These are phyloP conservation scores for Gnomoniopsis sp. DNA, from an alignment of 2,329 filamentous ascomycete species.

Conservation along the genomic window DNA sequence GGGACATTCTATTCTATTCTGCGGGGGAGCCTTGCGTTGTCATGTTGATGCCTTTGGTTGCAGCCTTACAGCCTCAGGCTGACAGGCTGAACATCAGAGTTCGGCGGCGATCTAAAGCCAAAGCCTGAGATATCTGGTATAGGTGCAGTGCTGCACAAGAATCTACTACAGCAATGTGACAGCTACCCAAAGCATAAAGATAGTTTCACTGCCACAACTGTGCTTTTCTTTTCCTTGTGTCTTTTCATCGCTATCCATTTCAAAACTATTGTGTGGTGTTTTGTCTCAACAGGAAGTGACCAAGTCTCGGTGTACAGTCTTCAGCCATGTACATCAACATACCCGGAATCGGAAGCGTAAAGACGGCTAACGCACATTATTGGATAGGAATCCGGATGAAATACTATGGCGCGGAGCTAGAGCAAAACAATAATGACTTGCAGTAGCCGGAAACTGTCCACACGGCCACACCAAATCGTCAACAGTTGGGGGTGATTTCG, in stretches of 20 bases:
- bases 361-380: background rate
- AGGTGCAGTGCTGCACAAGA: too few species aligned
- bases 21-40: background rate
- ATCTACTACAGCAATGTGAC: too few species aligned
- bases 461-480: background rate
- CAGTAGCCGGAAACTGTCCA: background rate
- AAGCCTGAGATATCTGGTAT: background rate
- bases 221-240: too few species aligned
- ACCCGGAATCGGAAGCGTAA: background rate
- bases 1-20: background rate
- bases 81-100: background rate
- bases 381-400: too few species aligned
- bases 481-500: background rate
- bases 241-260: too few species aligned
- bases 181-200: too few species aligned
- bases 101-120: background rate
- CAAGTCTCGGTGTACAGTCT: too few species aligned
- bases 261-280: too few species aligned
- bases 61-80: constrained; percentile 18
- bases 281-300: too few species aligned
- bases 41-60: background rate
- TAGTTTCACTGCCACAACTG: too few species aligned
- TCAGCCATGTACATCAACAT: too few species aligned
- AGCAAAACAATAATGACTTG: background rate
- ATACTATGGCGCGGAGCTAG: too few species aligned